Percentiles rank a stretch among this genome's conserved stretches.
Evolutionary conservation across 148 eudicot genomes (phyloP).

Genomic region (Pharnaceum exiguum): DNA sequence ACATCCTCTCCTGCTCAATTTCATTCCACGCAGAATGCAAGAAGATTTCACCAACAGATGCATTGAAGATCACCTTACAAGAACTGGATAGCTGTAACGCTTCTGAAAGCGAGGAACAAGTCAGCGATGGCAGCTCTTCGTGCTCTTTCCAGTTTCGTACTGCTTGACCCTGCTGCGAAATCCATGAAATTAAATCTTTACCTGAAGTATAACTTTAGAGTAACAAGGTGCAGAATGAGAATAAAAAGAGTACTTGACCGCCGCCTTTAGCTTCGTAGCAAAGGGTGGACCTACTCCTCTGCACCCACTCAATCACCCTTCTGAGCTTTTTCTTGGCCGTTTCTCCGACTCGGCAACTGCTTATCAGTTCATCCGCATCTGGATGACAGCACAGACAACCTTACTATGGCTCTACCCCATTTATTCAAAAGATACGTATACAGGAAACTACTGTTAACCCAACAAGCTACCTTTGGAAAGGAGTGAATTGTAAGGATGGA

Average conservation of each 20-base stretch:
- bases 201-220: neutral
- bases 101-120: conserved; percentile 50
- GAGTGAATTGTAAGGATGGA: conserved; percentile 38
- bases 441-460: neutral
- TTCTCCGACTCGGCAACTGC: conserved; percentile 38
- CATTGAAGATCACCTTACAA: conserved; percentile 48
- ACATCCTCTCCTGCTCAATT: conserved; percentile 56
- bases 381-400: neutral
- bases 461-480: conserved; percentile 41
- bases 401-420: neutral
- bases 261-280: conserved; percentile 29
- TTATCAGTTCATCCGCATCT: conserved; percentile 52
- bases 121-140: conserved; percentile 33
- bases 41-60: conserved; percentile 70
- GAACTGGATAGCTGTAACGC: conserved; percentile 32
- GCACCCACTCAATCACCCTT: conserved; percentile 71
- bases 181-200: neutral
- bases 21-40: conserved; percentile 43
- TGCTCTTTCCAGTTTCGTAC: conserved; percentile 64
- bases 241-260: conserved; percentile 33
- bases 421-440: neutral
- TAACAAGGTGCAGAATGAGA: neutral
- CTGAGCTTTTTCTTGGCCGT: conserved; percentile 58
- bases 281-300: conserved; percentile 32
- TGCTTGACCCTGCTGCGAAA: conserved; percentile 22